These are phyloP conservation scores for Aspergillus carlsbadensis DNA, from an alignment of 495 filamentous ascomycete species.

Conservation along the genomic window DNA sequence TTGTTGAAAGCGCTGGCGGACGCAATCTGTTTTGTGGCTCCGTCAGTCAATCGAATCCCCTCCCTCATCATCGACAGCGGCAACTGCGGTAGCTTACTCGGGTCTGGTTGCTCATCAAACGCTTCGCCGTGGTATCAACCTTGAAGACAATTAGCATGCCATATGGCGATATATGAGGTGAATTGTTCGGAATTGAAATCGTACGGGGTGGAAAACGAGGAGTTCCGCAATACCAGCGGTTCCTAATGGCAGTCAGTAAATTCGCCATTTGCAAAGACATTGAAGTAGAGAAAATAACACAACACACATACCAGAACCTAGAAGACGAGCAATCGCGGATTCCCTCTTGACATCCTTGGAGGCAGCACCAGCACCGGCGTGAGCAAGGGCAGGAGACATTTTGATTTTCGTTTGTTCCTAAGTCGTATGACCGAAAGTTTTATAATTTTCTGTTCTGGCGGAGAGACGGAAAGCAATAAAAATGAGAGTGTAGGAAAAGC, in stretches of 20 bases:
- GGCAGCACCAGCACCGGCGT: conserved; percentile 45
- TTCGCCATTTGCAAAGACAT: conserved; percentile 4
- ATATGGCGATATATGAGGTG: neutral
- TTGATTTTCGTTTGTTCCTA: conserved; percentile 17
- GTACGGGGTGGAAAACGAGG: conserved; percentile 92
- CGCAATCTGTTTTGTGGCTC: conserved; percentile 50
- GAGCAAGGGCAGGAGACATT: conserved; percentile 53
- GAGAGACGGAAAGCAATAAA: conserved; percentile 2
- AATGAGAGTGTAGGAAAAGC: conserved; percentile 1
- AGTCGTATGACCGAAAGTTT: conserved; percentile 10
- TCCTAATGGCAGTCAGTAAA: conserved; percentile 52
- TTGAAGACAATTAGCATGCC: conserved; percentile 36
- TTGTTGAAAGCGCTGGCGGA: conserved; percentile 65
- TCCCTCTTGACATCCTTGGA: conserved; percentile 78
- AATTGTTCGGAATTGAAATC: conserved; percentile 19
- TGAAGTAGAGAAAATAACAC: neutral
- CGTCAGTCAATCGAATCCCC: neutral
- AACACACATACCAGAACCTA: conserved; percentile 76
- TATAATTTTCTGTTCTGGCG: conserved; percentile 13
- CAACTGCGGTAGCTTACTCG: conserved; percentile 47
- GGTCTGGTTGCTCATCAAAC: conserved; percentile 97
- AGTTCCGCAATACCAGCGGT: conserved; percentile 95
- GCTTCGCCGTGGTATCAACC: conserved; percentile 98
- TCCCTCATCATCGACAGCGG: neutral
- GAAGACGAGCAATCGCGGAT: conserved; percentile 78